Conservation (phyloP, 805 yeast species). For the Nakazawaea molendinolei region DNA sequence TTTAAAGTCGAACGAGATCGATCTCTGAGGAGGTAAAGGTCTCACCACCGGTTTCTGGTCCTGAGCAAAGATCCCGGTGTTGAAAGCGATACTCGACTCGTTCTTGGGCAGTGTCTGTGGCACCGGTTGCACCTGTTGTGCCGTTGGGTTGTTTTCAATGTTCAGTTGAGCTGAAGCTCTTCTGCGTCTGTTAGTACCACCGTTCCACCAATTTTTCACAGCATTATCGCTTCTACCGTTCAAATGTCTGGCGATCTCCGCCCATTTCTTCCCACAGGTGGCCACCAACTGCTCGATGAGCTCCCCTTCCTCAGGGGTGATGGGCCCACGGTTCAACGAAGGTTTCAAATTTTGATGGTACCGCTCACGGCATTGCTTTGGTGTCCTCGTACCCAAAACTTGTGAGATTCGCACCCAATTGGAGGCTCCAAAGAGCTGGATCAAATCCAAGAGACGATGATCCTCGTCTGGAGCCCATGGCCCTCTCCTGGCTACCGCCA, state of each 20-base stretch:
- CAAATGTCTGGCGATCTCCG: conserved; percentile 83
- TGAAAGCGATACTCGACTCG: conserved; percentile 11
- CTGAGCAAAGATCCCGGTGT: conserved; percentile 14
- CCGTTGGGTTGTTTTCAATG: conserved; percentile 3
- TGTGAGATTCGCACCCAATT: conserved; percentile 87
- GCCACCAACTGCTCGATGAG: conserved; percentile 74
- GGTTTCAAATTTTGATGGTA: conserved; percentile 91
- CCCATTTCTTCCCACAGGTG: conserved; percentile 86
- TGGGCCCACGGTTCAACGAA: conserved; percentile 71
- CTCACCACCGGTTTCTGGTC: conserved; percentile 11
- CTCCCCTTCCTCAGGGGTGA: conserved; percentile 76
- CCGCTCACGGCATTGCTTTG: conserved; percentile 88
- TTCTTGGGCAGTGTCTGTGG: background rate
- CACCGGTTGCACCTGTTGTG: conserved; percentile 6
- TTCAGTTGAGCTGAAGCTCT: conserved; percentile 34
- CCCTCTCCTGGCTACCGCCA: conserved; percentile 44
- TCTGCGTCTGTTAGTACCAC: conserved; percentile 81
- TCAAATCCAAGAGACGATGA: conserved; percentile 59
- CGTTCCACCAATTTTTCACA: conserved; percentile 95
- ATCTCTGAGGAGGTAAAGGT: conserved; percentile 2
- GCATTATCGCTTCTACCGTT: conserved; percentile 89
- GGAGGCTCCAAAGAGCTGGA: conserved; percentile 66
- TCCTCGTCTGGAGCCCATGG: conserved; percentile 92
- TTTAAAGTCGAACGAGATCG: conserved; percentile 8
- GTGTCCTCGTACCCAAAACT: conserved; percentile 67